Percentiles rank a stretch among this genome's conserved stretches.
Conservation (phyloP, 2,329 filamentous ascomycete genomes). For the Exutisphaerella laricina region DNA sequence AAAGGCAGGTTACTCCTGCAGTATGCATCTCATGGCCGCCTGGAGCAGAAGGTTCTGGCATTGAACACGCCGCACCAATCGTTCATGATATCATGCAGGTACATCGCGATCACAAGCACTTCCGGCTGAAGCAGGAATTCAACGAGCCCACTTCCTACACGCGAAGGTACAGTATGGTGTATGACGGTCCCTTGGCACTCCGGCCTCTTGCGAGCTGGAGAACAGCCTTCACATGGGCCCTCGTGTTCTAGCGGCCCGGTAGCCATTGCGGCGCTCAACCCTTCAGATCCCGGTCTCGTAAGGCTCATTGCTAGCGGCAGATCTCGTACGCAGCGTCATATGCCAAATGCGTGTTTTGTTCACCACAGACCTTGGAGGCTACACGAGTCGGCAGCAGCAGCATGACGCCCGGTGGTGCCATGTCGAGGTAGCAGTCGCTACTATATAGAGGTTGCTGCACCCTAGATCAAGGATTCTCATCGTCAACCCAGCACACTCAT, state of each 20-base stretch:
- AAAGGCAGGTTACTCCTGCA: not conserved
- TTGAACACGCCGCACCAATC: not conserved
- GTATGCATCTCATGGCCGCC: not conserved
- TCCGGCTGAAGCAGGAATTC: not conserved
- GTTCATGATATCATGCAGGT: not conserved
- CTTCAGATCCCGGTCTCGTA: not conserved
- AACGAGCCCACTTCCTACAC: not conserved
- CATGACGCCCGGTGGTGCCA: not conserved
- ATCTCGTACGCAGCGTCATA: not conserved
- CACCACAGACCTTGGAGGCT: not conserved
- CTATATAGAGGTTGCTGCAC: conserved; percentile 3
- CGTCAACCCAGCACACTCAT: not conserved
- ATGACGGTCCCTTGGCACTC: not conserved
- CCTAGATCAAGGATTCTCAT: not conserved
- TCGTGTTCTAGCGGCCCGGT: not conserved
- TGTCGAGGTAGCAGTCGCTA: not conserved
- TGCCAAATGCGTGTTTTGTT: not conserved
- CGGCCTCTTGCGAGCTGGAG: not conserved
- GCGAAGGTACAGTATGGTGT: not conserved
- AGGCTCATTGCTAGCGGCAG: conserved; percentile 3
- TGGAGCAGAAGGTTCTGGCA: not conserved
- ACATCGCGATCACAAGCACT: conserved; percentile 1
- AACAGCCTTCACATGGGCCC: not conserved
- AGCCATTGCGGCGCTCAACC: not conserved
- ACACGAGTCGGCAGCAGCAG: conserved; percentile 1